Percentiles rank a stretch among this genome's conserved stretches.
Conservation (phyloP, 2,329 filamentous ascomycete genomes). For the Blastomyces parvus region DNA sequence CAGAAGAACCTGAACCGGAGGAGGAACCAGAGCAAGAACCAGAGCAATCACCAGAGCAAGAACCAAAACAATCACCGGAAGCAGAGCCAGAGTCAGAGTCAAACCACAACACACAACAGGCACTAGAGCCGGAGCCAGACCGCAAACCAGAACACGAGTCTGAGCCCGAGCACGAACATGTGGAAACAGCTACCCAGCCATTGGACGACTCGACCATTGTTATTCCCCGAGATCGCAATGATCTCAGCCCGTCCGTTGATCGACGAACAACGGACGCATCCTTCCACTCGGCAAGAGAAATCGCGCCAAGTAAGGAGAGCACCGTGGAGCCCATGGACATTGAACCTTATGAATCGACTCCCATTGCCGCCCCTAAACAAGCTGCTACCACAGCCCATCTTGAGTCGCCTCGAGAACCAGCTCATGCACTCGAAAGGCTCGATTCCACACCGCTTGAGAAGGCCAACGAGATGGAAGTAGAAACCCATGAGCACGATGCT, state of each 20-base stretch:
- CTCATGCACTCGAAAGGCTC: not conserved
- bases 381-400: not conserved
- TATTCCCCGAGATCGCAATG: constrained; percentile 13
- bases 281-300: constrained; percentile 40
- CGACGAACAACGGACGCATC: constrained; percentile 37
- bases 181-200: constrained; percentile 28
- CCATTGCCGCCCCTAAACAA: constrained; percentile 2
- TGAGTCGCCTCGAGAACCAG: not conserved
- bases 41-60: not conserved
- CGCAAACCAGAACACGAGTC: not conserved
- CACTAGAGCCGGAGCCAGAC: not conserved
- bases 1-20: not conserved
- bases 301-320: constrained; percentile 26
- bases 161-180: constrained; percentile 8
- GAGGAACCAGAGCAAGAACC: not conserved
- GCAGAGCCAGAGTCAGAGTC: not conserved
- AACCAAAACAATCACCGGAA: not conserved
- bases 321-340: constrained; percentile 31
- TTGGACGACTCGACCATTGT: constrained; percentile 23
- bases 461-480: constrained; percentile 16
- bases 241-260: constrained; percentile 22
- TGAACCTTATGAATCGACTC: constrained; percentile 19
- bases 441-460: constrained; percentile 9
- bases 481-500: constrained; percentile 22
- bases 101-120: not conserved